Evolutionary conservation across 208 protist genomes (phyloP), one percentile per base, ranked within the genome.

Genomic region (Acanthamoeba healyi): DNA sequence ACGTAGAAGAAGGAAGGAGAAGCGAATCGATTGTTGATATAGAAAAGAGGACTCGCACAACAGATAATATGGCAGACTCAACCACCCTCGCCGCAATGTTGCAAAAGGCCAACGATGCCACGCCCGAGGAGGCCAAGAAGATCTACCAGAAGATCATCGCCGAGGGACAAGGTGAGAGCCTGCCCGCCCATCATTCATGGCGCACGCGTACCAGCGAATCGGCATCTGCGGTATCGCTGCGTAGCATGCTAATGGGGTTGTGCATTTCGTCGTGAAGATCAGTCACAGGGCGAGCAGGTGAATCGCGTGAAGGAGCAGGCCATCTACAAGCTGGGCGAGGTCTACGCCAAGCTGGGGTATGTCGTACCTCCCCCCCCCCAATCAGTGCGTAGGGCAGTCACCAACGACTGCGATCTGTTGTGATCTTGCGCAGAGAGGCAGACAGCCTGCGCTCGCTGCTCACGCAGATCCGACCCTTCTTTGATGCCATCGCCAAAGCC

Each of bases 401-500:
- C 72, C 26, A 17, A 32, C 54, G 26, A 32, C 32, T 88, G 26
- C 15, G n/a, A 58, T 88, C 81, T 63, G 70, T n/a, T 58, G 24
- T n/a, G 12, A 88, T 9, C 29, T 91, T 19, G 58, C n/a, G n/a
- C 29, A 95, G 93, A 38, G 72, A 94, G 65, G 46, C 74, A 34
- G 56, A 94, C 77, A 70, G 94, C 72, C 54, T 96, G 38, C 58
- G 56, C 26, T 61, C 40, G 67, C 91, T 98, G 7, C 72, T 97
- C 29, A 92, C 88, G 42, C 40, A 72, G 46, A 94, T 97, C 65
- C 95, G 96, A 32, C 95, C 95, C 26, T 97, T 98, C 95, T 98
- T 98, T 92, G 94, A 95, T 17, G 86, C 70, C 46, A 96, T 97
- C n/a, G 94, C 97, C 56, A 98, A 98, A 92, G 97, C 97, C 42